Conservation (phyloP, 306 rosid species). For the Lathyrus aphaca region DNA sequence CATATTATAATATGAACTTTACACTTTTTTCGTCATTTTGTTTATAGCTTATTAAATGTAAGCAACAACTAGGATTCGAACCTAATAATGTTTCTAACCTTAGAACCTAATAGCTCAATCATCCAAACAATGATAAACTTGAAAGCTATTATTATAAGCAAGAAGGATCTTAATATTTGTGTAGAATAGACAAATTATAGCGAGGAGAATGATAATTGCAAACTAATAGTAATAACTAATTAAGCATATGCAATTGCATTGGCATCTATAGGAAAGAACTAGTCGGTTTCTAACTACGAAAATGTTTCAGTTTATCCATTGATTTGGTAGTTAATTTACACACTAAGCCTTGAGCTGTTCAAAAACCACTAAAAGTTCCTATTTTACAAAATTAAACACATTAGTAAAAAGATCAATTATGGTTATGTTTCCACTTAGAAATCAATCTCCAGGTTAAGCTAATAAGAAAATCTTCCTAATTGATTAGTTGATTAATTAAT, state of each 20-base stretch:
- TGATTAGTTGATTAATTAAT: background rate
- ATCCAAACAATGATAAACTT: constrained; percentile 32
- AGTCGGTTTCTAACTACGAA: background rate
- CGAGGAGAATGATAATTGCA: constrained; percentile 12
- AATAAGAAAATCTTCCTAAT: background rate
- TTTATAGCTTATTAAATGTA: constrained; percentile 17
- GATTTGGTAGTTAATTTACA: too few relatives aligned
- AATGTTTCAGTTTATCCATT: background rate
- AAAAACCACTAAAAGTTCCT: too few relatives aligned
- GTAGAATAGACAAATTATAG: constrained; percentile 24
- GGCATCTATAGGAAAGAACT: background rate
- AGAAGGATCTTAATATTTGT: background rate
- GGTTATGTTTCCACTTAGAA: constrained; percentile 11
- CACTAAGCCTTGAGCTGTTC: too few relatives aligned
- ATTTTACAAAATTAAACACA: too few relatives aligned
- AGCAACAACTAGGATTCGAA: background rate
- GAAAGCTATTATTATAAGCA: background rate
- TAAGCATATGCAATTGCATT: constrained; percentile 14
- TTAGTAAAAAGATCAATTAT: too few relatives aligned
- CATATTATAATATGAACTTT: constrained; percentile 7
- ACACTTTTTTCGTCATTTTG: constrained; percentile 9
- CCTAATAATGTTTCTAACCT: constrained; percentile 16
- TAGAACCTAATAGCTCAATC: constrained; percentile 18
- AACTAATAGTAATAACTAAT: constrained; percentile 26
- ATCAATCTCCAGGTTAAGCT: background rate